Conservation (phyloP, 73 alveolate genomes). For the Paramecium biaurelia region DNA sequence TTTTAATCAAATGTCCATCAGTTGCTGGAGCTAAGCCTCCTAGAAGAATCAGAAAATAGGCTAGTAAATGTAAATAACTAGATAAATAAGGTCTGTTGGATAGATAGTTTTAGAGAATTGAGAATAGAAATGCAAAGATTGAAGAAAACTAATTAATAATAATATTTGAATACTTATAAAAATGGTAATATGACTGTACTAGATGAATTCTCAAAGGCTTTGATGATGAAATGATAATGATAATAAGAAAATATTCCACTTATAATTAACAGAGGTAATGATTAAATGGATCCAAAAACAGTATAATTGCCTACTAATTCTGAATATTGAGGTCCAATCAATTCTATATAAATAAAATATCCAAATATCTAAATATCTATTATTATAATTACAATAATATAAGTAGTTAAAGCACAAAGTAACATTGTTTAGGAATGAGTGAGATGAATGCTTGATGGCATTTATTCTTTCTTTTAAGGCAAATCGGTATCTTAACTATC, state of each 20-base stretch:
- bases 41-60: slow-evolving; percentile 1
- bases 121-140: background rate
- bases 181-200: slow-evolving; percentile 35
- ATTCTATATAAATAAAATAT: background rate
- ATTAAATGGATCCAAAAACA: background rate
- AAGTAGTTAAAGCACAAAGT: slow-evolving; percentile 31
- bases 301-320: background rate
- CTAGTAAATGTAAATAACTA: background rate
- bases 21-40: slow-evolving; percentile 50
- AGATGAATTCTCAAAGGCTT: slow-evolving; percentile 49
- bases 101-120: background rate
- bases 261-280: background rate
- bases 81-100: slow-evolving; percentile 33
- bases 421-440: slow-evolving; percentile 43
- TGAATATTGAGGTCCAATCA: background rate
- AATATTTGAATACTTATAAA: background rate
- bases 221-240: slow-evolving; percentile 18
- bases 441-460: background rate
- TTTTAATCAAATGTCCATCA: background rate
- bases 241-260: slow-evolving; percentile 37
- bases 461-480: background rate
- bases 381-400: slow-evolving; percentile 12
- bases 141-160: slow-evolving; percentile 11
- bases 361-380: background rate
- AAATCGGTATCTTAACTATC: background rate